Evolutionary conservation across 495 filamentous ascomycete species (phyloP).

Genomic region (Tirmania nivea): DNA sequence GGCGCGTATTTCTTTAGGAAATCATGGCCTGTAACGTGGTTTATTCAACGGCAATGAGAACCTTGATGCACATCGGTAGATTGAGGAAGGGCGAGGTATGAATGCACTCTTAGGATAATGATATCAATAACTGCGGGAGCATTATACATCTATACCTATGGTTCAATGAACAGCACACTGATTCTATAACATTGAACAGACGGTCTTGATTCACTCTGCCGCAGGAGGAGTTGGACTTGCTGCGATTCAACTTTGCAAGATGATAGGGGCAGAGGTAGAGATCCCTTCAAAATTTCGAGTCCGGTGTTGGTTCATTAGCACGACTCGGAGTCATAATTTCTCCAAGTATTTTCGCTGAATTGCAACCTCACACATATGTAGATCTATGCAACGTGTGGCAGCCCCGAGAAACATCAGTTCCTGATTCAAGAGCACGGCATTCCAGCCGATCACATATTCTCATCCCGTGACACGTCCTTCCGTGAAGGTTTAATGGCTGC

Average conservation of each 20-base stretch:
- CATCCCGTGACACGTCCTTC: conserved; percentile 15
- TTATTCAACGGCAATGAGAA: conserved; percentile 38
- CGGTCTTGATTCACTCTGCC: conserved; percentile 37
- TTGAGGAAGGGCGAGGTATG: conserved; percentile 19
- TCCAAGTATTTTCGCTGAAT: too few species aligned
- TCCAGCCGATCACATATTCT: conserved; percentile 33
- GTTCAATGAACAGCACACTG: too few species aligned
- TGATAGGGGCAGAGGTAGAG: conserved; percentile 27
- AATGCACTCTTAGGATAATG: too few species aligned
- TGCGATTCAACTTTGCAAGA: conserved; percentile 33
- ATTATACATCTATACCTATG: too few species aligned
- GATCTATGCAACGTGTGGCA: conserved; percentile 36
- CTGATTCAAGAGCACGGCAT: conserved; percentile 30
- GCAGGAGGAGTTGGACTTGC: conserved; percentile 30
- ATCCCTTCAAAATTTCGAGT: too few species aligned
- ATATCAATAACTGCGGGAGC: too few species aligned
- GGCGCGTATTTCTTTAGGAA: conserved; percentile 19
- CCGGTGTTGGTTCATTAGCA: too few species aligned
- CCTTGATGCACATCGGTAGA: conserved; percentile 22
- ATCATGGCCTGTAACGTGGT: conserved; percentile 35
- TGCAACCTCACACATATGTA: conserved; percentile 4
- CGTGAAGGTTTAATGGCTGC: conserved; percentile 9
- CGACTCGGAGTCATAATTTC: too few species aligned
- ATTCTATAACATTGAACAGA: conserved; percentile 16
- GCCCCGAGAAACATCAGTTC: conserved; percentile 29